Base-by-base conservation (phyloP, 495 filamentous ascomycete species). In the Podospora pseudopauciseta region DNA sequence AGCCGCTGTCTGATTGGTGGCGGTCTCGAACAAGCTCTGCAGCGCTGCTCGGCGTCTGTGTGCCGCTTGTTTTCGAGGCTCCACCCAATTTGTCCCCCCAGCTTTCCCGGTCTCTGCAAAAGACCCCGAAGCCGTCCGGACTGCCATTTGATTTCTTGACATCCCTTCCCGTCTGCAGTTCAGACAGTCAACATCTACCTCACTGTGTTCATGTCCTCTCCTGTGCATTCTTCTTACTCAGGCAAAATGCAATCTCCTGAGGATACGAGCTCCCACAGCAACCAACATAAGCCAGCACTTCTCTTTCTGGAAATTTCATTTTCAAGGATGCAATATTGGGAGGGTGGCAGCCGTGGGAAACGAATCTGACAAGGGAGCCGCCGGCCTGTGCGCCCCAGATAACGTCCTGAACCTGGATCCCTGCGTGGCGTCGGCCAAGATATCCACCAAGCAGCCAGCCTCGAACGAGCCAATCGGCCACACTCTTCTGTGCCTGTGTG, bases 21-120 rank as follows among this genome's bases (percentile, higher is more conserved):
- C 11, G 1, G 56, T 27, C n/a, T 65, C 2, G 54, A 65, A 65
- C 62, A 71, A 67, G 65, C 69, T 68, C 55, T n/a, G n/a, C 27
- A 55, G 63, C 59, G 60, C 39, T 58, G 26, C 5, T 18, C 49
- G 60, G 28, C 57, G 63, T 65, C 62, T 53, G 30, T 32, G 30
- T 32, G 30, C 30, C 30, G 30, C 30, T 32, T 32, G 34, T 65
- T 34, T 32, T n/a, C 56, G 20, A 19, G 3, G 65, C 28, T 55
- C 59, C 66, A 68, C 64, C 68, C 66, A 71, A 71, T 68, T 66
- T 71, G 66, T 63, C 4, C 15, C 15, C 63, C 63, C 63, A 28
- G 34, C 55, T 65, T 66, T 68, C 62, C 60, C 30, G 53, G 63
- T 23, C 62, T 65, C 59, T 63, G 23, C n/a, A 20, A 54, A 30